phyloP scores from a whole-genome alignment of 306 rosid species.

The Lathyrus tuberosus region DNA sequence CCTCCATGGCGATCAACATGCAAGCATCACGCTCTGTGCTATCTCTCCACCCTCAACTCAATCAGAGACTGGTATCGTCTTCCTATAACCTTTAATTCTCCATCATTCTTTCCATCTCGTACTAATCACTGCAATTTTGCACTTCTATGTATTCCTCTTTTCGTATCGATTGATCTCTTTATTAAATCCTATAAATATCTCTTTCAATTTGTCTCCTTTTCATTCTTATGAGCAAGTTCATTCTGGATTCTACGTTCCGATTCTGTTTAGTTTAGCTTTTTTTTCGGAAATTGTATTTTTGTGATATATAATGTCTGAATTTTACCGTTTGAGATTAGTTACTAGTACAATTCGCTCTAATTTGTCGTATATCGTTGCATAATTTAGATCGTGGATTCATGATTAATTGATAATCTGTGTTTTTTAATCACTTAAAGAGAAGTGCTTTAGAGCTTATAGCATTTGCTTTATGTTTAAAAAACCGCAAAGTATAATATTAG shows the following conservation, averaged over 20 bases:
- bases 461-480: background rate
- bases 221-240: background rate
- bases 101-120: background rate
- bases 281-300: background rate
- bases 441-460: background rate
- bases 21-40: constrained; percentile 11
- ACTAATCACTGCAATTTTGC: background rate
- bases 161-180: background rate
- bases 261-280: background rate
- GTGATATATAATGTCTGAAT: background rate
- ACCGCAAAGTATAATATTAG: too few species aligned
- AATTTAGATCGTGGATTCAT: background rate
- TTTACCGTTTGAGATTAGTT: constrained; percentile 3
- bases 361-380: background rate
- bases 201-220: background rate
- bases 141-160: background rate
- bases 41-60: constrained; percentile 15
- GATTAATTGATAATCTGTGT: background rate
- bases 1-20: constrained; percentile 31
- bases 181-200: background rate
- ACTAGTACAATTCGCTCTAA: background rate
- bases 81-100: background rate
- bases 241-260: background rate
- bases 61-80: constrained; percentile 22
- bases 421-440: too few species aligned